These are phyloP conservation scores for Candida chauliodis DNA, from an alignment of 805 yeast species.

Conservation along the genomic window DNA sequence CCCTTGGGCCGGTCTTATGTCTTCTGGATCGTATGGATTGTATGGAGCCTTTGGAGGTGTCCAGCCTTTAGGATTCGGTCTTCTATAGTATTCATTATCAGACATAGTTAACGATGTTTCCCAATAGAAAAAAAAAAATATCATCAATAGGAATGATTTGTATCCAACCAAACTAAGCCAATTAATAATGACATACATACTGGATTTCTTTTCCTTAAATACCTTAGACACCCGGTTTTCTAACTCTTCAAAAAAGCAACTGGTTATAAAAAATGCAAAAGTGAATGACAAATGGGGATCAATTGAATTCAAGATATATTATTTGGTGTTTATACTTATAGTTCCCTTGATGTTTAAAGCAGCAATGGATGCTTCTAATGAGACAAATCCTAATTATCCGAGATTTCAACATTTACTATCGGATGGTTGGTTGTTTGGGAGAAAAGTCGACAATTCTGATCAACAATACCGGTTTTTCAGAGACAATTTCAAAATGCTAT, in stretches of 20 bases:
- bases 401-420: conserved; percentile 58
- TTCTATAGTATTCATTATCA: conserved; percentile 41
- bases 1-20: conserved; percentile 75
- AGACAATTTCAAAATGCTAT: conserved; percentile 65
- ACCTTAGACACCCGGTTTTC: conserved; percentile 48
- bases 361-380: conserved; percentile 77
- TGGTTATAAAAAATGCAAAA: conserved; percentile 27
- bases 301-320: conserved; percentile 68
- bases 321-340: conserved; percentile 56
- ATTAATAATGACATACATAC: conserved; percentile 5
- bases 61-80: conserved; percentile 80
- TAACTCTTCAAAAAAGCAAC: conserved; percentile 35
- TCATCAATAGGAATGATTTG: conserved; percentile 6
- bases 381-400: conserved; percentile 69
- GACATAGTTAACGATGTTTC: not conserved
- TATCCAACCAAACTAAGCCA: conserved; percentile 8
- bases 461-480: conserved; percentile 85
- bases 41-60: conserved; percentile 78
- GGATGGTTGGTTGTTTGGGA: conserved; percentile 86
- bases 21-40: conserved; percentile 80
- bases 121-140: conserved; percentile 7
- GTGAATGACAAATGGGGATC: conserved; percentile 67
- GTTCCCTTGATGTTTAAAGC: conserved; percentile 83
- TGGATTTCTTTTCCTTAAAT: conserved; percentile 45
- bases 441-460: conserved; percentile 92